Conservation (phyloP, 2,329 filamentous ascomycete species). For the Penicillium sp. region DNA sequence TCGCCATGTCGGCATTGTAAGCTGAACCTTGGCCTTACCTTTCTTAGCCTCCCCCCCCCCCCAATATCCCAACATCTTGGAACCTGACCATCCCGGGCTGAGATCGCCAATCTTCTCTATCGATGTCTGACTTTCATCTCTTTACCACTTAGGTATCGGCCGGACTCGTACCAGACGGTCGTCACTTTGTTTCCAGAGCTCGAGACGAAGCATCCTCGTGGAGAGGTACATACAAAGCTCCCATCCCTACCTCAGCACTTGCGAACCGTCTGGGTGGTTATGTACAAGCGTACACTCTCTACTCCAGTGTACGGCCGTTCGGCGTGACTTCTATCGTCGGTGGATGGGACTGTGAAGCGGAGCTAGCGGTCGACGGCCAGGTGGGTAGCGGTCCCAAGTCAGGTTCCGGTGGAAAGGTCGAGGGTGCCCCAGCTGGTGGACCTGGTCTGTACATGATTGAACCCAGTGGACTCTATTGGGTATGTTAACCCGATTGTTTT, state of each 20-base stretch:
- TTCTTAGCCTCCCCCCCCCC: neutral
- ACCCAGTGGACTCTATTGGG: conserved; percentile 94
- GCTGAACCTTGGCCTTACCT: conserved; percentile 31
- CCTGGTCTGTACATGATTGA: conserved; percentile 99
- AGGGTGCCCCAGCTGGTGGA: conserved; percentile 76
- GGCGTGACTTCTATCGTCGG: conserved; percentile 93
- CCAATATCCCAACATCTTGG: neutral
- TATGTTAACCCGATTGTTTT: conserved; percentile 38
- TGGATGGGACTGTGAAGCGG: conserved; percentile 87
- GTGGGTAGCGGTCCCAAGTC: conserved; percentile 77
- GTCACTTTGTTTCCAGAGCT: conserved; percentile 91
- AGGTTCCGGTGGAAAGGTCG: conserved; percentile 80
- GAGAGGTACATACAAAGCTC: conserved; percentile 91
- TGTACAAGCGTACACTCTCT: conserved; percentile 95
- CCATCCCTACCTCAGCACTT: conserved; percentile 84
- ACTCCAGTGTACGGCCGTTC: conserved; percentile 94
- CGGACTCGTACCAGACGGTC: conserved; percentile 89
- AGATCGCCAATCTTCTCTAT: neutral
- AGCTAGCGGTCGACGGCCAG: conserved; percentile 83
- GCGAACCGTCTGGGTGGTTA: conserved; percentile 93
- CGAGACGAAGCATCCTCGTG: conserved; percentile 90
- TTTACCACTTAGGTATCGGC: conserved; percentile 71
- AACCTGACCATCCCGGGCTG: neutral
- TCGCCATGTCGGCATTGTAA: conserved; percentile 87
- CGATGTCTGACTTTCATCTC: neutral